Evolutionary conservation across 805 yeast species (phyloP), one percentile per base, ranked within the genome.

Genomic region (Torulaspora indica): DNA sequence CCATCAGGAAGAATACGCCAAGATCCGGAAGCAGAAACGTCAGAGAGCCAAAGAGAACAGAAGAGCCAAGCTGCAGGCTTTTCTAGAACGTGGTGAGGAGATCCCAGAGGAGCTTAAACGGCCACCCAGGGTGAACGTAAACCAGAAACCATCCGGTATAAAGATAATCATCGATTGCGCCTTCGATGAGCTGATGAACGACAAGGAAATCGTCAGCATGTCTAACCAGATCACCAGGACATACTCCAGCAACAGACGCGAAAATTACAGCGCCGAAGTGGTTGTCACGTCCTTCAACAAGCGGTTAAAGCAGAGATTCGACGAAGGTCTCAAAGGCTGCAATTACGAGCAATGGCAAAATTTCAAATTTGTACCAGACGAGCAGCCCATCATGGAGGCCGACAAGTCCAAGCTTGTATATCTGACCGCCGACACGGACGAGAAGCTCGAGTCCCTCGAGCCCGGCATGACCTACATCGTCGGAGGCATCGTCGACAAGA

Each of bases 401-500:
- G 72, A 70, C 29, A 55, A 60, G 35, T 54, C 68, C 1, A 74
- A 75, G 29, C 71, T 68, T 32, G 74, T 87, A 0, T 91, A 93
- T 57, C 67, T 91, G 29, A 82, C 95, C 0, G 95, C 97, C 0
- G 98, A 91, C 56, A 82, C 96, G 0, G 85, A 81, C 7, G 84
- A 82, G 6, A 77, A 72, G 17, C 56, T 93, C 28, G 78, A 75
- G 8, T 76, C 71, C 20, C 69, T 91, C 42, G 79, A 82, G 48
- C 77, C 79, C 4, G 85, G 82, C 2, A 71, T 74, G 60, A 85
- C 95, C 0, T 91, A 91, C 55, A 78, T 91, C 34, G 80, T 91
- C 39, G 98, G 98, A 8, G 98, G 98, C 0, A 91, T 91, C 45
- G 98, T 91, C 2, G 98, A 91, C 63, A 91, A 91, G 63, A 95